Conservation (phyloP, 306 rosid genomes). For the Ammopiptanthus mongolicus region DNA sequence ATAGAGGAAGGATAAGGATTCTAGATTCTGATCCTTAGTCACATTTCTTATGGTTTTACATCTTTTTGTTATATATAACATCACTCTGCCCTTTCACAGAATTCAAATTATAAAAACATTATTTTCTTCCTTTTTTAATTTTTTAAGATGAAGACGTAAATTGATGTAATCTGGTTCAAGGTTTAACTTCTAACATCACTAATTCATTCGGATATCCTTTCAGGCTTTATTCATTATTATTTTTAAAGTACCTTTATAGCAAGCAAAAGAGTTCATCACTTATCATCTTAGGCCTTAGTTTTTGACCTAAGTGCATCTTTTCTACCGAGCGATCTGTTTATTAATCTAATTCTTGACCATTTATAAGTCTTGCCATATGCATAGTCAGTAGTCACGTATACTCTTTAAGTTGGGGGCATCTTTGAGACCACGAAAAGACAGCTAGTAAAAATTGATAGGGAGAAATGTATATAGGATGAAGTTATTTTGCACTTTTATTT, state of each 20-base stretch:
- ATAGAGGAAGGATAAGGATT: neutral
- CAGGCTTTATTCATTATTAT: neutral
- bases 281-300: neutral
- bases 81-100: neutral
- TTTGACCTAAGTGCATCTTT: neutral
- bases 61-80: neutral
- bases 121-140: neutral
- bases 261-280: neutral
- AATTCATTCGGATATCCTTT: neutral
- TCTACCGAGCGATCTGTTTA: neutral
- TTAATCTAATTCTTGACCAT: neutral
- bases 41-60: neutral
- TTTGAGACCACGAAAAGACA: neutral
- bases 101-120: neutral
- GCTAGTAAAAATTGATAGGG: neutral
- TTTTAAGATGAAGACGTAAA: neutral
- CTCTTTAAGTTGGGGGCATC: neutral
- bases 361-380: neutral
- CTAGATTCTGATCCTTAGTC: neutral
- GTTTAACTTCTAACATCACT: neutral
- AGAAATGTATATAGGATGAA: too few species aligned
- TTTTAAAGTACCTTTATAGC: neutral
- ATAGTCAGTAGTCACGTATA: neutral
- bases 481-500: too few species aligned
- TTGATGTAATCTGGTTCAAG: neutral